Percentiles rank a stretch among this genome's conserved stretches.
Conservation (phyloP, 805 yeast species). For the Metschnikowia santaceciliae region DNA sequence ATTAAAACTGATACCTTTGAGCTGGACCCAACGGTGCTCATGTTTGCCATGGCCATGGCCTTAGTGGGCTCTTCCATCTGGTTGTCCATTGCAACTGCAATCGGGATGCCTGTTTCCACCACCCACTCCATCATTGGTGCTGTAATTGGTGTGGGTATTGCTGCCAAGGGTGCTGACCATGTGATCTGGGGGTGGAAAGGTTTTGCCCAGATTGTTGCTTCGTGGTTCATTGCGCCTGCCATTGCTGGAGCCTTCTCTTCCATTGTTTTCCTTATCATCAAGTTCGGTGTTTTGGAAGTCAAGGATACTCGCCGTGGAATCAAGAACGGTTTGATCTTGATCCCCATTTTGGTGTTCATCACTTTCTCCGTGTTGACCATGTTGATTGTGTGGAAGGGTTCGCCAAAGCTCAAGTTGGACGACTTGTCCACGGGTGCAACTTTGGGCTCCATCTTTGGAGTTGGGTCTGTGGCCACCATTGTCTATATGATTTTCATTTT, state of each 20-base stretch:
- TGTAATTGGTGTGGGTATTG: constrained; percentile 69
- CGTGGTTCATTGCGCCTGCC: constrained; percentile 76
- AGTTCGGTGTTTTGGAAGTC: constrained; percentile 58
- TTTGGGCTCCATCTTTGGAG: constrained; percentile 60
- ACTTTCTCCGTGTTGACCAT: constrained; percentile 64
- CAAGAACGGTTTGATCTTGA: constrained; percentile 52
- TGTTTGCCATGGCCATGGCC: constrained; percentile 75
- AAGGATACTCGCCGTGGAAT: constrained; percentile 40
- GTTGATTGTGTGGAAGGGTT: constrained; percentile 79
- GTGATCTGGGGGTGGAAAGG: constrained; percentile 77
- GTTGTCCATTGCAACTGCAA: constrained; percentile 61
- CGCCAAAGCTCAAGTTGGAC: constrained; percentile 60
- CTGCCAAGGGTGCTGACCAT: constrained; percentile 59
- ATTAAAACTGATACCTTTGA: constrained; percentile 48
- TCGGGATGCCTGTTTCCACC: constrained; percentile 79
- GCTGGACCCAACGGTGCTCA: constrained; percentile 62
- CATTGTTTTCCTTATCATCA: constrained; percentile 54
- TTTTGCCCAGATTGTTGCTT: constrained; percentile 67
- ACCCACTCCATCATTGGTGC: constrained; percentile 79
- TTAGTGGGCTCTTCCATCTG: constrained; percentile 68
- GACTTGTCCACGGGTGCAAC: constrained; percentile 50
- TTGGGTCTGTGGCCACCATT: constrained; percentile 52
- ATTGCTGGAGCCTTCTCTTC: constrained; percentile 65
- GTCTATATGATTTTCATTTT: constrained; percentile 51
- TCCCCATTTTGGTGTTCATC: constrained; percentile 57